A percentile compares a stretch with the other conserved stretches of the same genome.
Evolutionary conservation across 352 stramenopile genomes (phyloP).

Genomic region (Phytopythium mirpurense): DNA sequence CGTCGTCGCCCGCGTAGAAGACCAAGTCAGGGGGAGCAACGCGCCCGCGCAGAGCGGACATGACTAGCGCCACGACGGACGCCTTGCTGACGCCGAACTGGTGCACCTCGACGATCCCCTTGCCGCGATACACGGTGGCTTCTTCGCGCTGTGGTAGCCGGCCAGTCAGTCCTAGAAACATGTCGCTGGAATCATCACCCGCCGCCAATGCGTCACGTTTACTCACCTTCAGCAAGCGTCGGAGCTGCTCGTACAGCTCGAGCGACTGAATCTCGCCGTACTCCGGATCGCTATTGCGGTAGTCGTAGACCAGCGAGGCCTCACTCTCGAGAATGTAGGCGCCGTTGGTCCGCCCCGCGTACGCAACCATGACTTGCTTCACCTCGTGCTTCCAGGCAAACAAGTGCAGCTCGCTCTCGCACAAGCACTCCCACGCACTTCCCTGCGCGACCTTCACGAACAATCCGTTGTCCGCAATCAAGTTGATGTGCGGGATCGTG

Average conservation of each 20-base stretch:
- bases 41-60: conserved; percentile 50
- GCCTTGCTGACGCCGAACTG: conserved; percentile 71
- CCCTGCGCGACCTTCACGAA: conserved; percentile 42
- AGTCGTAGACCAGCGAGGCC: conserved; percentile 97
- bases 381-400: conserved; percentile 94
- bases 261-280: conserved; percentile 97
- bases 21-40: conserved; percentile 90
- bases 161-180: background rate
- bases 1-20: conserved; percentile 96
- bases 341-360: conserved; percentile 95
- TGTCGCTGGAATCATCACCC: background rate
- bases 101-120: conserved; percentile 73
- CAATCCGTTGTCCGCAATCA: conserved; percentile 67
- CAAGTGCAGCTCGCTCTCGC: conserved; percentile 37
- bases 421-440: conserved; percentile 55
- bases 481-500: conserved; percentile 39
- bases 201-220: background rate
- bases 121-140: conserved; percentile 41
- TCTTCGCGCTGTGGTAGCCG: conserved; percentile 40
- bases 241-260: conserved; percentile 89
- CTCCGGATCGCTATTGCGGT: conserved; percentile 96
- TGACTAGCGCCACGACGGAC: conserved; percentile 43
- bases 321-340: conserved; percentile 97
- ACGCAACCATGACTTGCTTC: conserved; percentile 96
- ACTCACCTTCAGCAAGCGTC: conserved; percentile 92